Conservation (phyloP, 805 yeast genomes). For the Candida ponderosae region DNA sequence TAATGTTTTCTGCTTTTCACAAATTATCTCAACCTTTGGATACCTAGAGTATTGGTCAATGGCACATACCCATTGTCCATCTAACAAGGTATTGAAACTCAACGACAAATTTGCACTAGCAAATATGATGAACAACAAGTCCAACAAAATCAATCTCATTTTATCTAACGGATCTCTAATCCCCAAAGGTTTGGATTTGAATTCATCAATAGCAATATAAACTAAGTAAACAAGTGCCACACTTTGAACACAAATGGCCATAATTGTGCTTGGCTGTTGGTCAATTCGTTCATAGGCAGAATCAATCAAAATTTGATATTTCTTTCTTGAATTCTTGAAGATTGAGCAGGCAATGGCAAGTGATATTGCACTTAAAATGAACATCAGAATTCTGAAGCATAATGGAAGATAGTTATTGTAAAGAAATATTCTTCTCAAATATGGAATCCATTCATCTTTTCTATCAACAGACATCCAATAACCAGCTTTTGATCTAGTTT, state of each 20-base stretch:
- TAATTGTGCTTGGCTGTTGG: slow-evolving; percentile 84
- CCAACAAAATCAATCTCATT: slow-evolving; percentile 72
- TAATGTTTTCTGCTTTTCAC: slow-evolving; percentile 70
- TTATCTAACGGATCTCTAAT: slow-evolving; percentile 79
- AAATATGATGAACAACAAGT: slow-evolving; percentile 79
- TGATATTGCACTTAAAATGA: slow-evolving; percentile 56
- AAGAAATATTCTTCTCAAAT: slow-evolving; percentile 49
- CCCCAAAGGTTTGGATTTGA: slow-evolving; percentile 86
- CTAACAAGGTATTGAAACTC: slow-evolving; percentile 77
- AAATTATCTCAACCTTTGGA: slow-evolving; percentile 43
- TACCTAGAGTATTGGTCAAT: slow-evolving; percentile 12
- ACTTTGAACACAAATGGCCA: slow-evolving; percentile 84
- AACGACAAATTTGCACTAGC: slow-evolving; percentile 82
- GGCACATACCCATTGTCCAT: slow-evolving; percentile 73
- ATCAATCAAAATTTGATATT: slow-evolving; percentile 8
- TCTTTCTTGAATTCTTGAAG: slow-evolving; percentile 29
- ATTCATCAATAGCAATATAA: slow-evolving; percentile 87
- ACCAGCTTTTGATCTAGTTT: slow-evolving; percentile 48
- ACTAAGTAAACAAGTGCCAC: slow-evolving; percentile 69
- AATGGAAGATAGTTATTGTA: slow-evolving; percentile 80
- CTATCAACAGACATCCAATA: slow-evolving; percentile 64
- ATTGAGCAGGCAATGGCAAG: slow-evolving; percentile 65
- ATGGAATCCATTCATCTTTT: slow-evolving; percentile 57
- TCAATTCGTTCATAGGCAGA: slow-evolving; percentile 26
- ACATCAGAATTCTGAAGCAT: slow-evolving; percentile 54